These are phyloP conservation scores for Pleurotus platypus DNA, from an alignment of 768 basidiomycete genomes.

Conservation along the genomic window DNA sequence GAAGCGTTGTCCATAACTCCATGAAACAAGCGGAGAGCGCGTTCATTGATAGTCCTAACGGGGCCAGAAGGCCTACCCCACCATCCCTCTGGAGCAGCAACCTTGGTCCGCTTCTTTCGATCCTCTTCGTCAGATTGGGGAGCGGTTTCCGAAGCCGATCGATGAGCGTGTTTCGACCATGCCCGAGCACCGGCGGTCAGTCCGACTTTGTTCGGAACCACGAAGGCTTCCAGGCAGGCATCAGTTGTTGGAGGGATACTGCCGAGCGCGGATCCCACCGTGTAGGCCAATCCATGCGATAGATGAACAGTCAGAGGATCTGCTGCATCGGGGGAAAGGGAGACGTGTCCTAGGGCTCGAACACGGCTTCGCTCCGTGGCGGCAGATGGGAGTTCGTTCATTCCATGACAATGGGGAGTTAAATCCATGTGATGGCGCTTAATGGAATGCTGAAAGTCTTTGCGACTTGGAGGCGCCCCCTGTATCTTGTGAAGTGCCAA, in stretches of 20 bases:
- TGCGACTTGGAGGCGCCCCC: no score
- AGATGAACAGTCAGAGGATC: conserved; percentile 41
- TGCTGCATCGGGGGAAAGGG: conserved; percentile 12
- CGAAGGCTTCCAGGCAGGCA: conserved; percentile 51
- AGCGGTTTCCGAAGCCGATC: conserved; percentile 31
- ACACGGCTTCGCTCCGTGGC: conserved; percentile 12
- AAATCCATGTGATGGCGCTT: background rate
- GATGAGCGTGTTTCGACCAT: conserved; percentile 64
- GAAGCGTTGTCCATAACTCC: conserved; percentile 47
- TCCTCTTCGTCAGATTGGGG: conserved; percentile 8
- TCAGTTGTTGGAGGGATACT: conserved; percentile 42
- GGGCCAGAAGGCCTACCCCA: conserved; percentile 59
- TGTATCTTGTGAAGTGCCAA: no score
- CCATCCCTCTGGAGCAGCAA: conserved; percentile 38
- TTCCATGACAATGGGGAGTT: conserved; percentile 10
- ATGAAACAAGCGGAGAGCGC: conserved; percentile 47
- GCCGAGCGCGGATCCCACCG: conserved; percentile 55
- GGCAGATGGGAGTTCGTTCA: conserved; percentile 16
- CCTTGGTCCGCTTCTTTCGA: conserved; percentile 13
- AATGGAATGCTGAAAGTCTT: no score
- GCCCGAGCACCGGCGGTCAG: conserved; percentile 60
- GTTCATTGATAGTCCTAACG: conserved; percentile 47
- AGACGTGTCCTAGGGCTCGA: background rate
- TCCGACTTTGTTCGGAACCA: conserved; percentile 41
- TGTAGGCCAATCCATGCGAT: conserved; percentile 53